Percentiles rank a stretch among this genome's conserved stretches.
Evolutionary conservation across 148 eudicot species (phyloP).

Genomic region (Mesembryanthemum crystallinum): DNA sequence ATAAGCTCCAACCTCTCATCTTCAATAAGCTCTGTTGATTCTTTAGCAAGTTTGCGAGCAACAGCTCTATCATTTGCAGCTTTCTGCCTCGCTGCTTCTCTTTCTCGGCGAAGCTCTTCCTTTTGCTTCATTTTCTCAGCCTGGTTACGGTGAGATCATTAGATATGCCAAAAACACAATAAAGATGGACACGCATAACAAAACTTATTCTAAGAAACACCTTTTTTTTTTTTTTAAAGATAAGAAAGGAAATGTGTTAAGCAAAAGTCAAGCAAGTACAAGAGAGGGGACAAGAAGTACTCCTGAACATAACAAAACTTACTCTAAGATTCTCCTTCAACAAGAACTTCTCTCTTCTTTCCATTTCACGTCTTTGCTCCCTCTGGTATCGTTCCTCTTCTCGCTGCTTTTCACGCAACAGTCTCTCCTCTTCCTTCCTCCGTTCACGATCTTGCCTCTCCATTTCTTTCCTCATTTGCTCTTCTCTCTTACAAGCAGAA

Average conservation of each 20-base stretch:
- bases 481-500: conserved; percentile 67
- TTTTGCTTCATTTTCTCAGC: conserved; percentile 81
- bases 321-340: conserved; percentile 76
- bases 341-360: conserved; percentile 74
- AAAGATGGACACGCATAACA: not conserved
- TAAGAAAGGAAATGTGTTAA: too few relatives aligned
- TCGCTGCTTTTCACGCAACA: conserved; percentile 85
- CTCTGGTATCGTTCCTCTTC: conserved; percentile 83
- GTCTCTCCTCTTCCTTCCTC: conserved; percentile 84
- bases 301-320: too few relatives aligned
- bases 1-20: conserved; percentile 90
- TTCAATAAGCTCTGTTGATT: conserved; percentile 81
- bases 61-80: conserved; percentile 91
- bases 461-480: conserved; percentile 90
- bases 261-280: too few relatives aligned
- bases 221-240: too few relatives aligned
- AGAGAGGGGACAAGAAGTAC: too few relatives aligned
- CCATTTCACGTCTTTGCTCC: conserved; percentile 95
- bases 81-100: conserved; percentile 86
- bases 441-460: conserved; percentile 93
- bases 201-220: conserved; percentile 66
- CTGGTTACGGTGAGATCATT: conserved; percentile 31
- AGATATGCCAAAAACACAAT: conserved; percentile 4
- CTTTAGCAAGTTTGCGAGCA: conserved; percentile 91
- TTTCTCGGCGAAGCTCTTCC: conserved; percentile 81